Evolutionary conservation across 192 early-diverging fungal species (phyloP).

Genomic region (Lobulomyces angularis): DNA sequence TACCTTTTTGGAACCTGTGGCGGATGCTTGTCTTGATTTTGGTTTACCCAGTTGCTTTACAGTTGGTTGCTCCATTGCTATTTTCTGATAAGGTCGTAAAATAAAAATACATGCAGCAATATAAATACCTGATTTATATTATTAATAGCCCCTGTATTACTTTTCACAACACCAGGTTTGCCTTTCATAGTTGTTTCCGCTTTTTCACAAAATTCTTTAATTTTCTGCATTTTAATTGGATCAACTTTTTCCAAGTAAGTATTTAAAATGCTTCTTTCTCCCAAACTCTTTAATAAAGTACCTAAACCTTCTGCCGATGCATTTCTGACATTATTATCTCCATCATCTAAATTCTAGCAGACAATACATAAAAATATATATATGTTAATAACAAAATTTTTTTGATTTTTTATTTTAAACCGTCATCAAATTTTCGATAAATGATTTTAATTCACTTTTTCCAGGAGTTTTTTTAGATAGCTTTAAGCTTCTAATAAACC

Average conservation of each 20-base stretch:
- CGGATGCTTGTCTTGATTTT: too few species aligned
- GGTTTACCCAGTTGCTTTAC: too few species aligned
- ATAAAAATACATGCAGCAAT: too few species aligned
- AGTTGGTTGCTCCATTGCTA: too few species aligned
- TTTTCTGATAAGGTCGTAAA: too few species aligned
- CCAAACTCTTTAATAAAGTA: conserved; percentile 76
- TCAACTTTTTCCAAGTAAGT: conserved; percentile 73
- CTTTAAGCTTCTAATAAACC: conserved; percentile 63
- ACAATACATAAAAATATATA: neutral
- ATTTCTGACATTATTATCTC: conserved; percentile 70
- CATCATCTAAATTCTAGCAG: conserved; percentile 60
- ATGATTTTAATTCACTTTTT: conserved; percentile 68
- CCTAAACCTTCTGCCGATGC: conserved; percentile 74
- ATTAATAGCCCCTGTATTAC: too few species aligned
- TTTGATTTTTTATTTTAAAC: conserved; percentile 4
- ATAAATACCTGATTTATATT: too few species aligned
- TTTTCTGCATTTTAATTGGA: conserved; percentile 73
- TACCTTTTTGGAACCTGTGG: too few species aligned
- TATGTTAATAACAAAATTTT: neutral
- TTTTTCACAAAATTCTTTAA: conserved; percentile 77
- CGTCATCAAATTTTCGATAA: conserved; percentile 64
- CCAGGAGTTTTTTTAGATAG: conserved; percentile 53
- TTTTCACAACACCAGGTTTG: conserved; percentile 37
- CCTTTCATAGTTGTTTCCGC: conserved; percentile 63
- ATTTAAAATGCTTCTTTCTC: conserved; percentile 54